phyloP scores from a whole-genome alignment of 2,329 filamentous ascomycete genomes.

The Diplodia intermedia region DNA sequence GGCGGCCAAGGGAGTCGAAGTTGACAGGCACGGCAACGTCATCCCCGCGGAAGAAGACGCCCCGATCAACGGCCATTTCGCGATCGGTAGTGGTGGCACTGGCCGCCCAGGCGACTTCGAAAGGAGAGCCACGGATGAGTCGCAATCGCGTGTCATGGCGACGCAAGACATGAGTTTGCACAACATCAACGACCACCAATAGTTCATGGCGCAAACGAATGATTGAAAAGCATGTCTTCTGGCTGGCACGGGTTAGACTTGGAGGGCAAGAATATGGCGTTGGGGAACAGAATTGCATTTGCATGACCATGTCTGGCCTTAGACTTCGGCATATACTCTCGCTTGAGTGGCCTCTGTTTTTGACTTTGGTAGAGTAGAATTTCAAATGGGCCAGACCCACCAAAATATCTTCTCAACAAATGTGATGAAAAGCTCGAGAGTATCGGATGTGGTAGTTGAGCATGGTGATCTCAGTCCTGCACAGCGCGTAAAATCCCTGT shows the following conservation, averaged over 20 bases:
- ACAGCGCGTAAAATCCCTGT: background rate
- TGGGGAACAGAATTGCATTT: background rate
- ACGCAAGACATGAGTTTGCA: conserved; percentile 68
- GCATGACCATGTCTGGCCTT: conserved; percentile 1
- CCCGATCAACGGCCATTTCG: conserved; percentile 37
- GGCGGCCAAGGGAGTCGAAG: conserved; percentile 66
- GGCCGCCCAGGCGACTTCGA: conserved; percentile 36
- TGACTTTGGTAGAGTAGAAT: conserved; percentile 14
- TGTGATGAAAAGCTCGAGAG: background rate
- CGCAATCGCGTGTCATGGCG: conserved; percentile 55
- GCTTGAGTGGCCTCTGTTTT: conserved; percentile 13
- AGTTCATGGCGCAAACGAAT: conserved; percentile 7
- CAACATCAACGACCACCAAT: conserved; percentile 56
- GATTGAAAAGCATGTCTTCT: conserved; percentile 4
- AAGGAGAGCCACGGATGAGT: conserved; percentile 42
- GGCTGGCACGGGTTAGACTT: background rate
- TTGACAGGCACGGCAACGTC: conserved; percentile 63
- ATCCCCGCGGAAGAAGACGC: conserved; percentile 54
- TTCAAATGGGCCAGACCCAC: conserved; percentile 15
- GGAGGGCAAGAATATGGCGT: conserved; percentile 2
- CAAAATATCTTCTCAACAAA: conserved; percentile 2
- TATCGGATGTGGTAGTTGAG: background rate
- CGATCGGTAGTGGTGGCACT: conserved; percentile 32
- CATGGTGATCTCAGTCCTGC: background rate
- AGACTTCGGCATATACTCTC: conserved; percentile 13